phyloP scores from a whole-genome alignment of 495 filamentous ascomycete species.

The Hypoxylon lenormandii region DNA sequence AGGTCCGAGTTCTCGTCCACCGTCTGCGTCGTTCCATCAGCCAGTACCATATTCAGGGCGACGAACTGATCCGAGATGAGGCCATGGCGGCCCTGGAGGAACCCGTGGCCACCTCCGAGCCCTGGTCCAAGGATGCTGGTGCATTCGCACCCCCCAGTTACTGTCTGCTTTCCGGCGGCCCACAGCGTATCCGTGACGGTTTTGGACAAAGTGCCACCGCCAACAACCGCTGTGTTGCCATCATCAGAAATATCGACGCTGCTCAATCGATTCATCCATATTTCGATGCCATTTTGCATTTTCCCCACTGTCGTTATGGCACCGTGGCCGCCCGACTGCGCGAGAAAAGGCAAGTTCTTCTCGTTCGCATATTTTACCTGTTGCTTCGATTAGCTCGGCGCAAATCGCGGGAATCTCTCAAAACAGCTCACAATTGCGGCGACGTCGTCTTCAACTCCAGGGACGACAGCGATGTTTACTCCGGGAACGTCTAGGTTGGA shows the following conservation, averaged over 20 bases:
- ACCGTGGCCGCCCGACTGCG: constrained; percentile 60
- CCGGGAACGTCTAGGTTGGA: constrained; percentile 55
- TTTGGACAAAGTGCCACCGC: constrained; percentile 59
- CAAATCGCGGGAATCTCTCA: constrained; percentile 3
- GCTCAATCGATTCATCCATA: constrained; percentile 56
- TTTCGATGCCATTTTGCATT: constrained; percentile 60
- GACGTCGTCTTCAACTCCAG: constrained; percentile 65
- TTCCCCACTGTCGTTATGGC: constrained; percentile 53
- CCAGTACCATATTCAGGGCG: constrained; percentile 66
- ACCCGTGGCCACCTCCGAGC: constrained; percentile 73
- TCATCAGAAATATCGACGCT: constrained; percentile 55
- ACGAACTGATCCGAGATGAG: constrained; percentile 70
- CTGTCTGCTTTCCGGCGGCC: constrained; percentile 53
- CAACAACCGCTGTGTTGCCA: constrained; percentile 61
- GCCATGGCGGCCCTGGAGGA: constrained; percentile 69
- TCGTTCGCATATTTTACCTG: constrained; percentile 57
- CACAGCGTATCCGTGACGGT: constrained; percentile 49
- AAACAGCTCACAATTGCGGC: constrained; percentile 56
- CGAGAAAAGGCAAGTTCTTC: constrained; percentile 60
- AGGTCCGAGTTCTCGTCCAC: constrained; percentile 60
- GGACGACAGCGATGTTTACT: constrained; percentile 62
- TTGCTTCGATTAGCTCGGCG: background rate
- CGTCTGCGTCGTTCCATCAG: constrained; percentile 63
- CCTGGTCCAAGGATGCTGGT: constrained; percentile 66
- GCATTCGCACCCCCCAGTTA: constrained; percentile 69